Percentiles rank a stretch among this genome's conserved stretches.
These are phyloP conservation scores for Zizania latifolia DNA, from an alignment of 176 grass and related monocot genomes.

Conservation along the genomic window DNA sequence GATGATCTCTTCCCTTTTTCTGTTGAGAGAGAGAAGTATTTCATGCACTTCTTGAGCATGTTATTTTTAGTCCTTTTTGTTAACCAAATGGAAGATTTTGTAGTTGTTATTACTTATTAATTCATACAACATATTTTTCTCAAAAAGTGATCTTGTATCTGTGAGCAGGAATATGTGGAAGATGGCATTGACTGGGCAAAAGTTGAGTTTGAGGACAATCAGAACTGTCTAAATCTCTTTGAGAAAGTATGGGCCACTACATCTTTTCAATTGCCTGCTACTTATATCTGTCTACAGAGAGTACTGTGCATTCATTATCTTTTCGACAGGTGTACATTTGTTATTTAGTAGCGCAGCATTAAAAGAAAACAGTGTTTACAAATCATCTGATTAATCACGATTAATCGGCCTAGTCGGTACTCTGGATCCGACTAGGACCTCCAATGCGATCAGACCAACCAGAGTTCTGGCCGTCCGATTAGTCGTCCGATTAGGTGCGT, in stretches of 20 bases:
- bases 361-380: no score
- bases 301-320: slow-evolving; percentile 9
- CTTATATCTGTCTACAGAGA: background rate
- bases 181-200: slow-evolving; percentile 99
- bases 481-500: no score
- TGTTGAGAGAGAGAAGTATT: background rate
- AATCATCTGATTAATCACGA: no score
- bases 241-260: slow-evolving; percentile 61
- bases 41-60: background rate
- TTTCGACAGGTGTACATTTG: no score
- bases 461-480: no score
- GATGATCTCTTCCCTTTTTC: background rate
- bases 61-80: slow-evolving; percentile 4
- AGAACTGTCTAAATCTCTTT: slow-evolving; percentile 86
- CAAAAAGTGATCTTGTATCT: background rate
- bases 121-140: background rate
- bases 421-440: no score
- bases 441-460: no score
- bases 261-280: no score
- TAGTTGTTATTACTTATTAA: slow-evolving; percentile 5
- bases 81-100: slow-evolving; percentile 2
- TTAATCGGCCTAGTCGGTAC: no score
- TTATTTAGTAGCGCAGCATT: background rate
- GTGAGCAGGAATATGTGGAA: slow-evolving; percentile 79
- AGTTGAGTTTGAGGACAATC: slow-evolving; percentile 96